Percentiles rank a stretch among this genome's conserved stretches.
These are phyloP conservation scores for Pythium myriotylum DNA, from an alignment of 352 stramenopile species.

Conservation along the genomic window DNA sequence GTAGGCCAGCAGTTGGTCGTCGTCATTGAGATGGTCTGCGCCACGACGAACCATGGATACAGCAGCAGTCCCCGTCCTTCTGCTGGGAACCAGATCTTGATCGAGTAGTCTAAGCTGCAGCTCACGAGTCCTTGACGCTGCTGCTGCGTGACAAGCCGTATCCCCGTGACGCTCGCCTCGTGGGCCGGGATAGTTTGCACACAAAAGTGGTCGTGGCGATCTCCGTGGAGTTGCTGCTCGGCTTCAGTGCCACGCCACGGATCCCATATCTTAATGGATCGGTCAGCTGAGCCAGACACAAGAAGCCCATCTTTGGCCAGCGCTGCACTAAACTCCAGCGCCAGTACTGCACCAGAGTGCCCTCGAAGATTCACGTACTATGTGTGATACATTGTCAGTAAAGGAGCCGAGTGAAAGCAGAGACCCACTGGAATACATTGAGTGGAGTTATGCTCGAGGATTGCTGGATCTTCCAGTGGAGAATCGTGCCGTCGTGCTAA, in stretches of 20 bases:
- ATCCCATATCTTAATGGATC: constrained; percentile 77
- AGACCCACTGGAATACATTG: constrained; percentile 35
- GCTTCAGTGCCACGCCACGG: constrained; percentile 51
- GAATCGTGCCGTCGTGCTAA: constrained; percentile 64
- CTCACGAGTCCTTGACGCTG: constrained; percentile 60
- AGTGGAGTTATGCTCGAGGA: constrained; percentile 45
- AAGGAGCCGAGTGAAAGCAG: background rate
- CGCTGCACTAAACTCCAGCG: constrained; percentile 46
- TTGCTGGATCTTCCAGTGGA: constrained; percentile 60
- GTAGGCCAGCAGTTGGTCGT: constrained; percentile 59
- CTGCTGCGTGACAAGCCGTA: constrained; percentile 51
- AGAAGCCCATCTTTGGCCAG: constrained; percentile 57
- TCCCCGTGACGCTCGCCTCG: constrained; percentile 47
- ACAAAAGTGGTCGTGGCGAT: constrained; percentile 37
- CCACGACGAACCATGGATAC: constrained; percentile 69
- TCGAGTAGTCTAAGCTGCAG: constrained; percentile 68
- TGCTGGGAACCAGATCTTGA: constrained; percentile 66
- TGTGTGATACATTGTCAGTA: background rate
- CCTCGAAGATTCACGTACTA: constrained; percentile 54
- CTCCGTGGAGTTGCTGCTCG: constrained; percentile 32
- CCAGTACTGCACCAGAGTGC: constrained; percentile 52
- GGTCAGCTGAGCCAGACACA: constrained; percentile 66
- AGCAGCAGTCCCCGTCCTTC: constrained; percentile 61
- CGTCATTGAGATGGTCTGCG: constrained; percentile 54
- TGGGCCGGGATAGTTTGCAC: constrained; percentile 73